Evolutionary conservation across 306 rosid species (phyloP).

Genomic region (Glycine tomentella): DNA sequence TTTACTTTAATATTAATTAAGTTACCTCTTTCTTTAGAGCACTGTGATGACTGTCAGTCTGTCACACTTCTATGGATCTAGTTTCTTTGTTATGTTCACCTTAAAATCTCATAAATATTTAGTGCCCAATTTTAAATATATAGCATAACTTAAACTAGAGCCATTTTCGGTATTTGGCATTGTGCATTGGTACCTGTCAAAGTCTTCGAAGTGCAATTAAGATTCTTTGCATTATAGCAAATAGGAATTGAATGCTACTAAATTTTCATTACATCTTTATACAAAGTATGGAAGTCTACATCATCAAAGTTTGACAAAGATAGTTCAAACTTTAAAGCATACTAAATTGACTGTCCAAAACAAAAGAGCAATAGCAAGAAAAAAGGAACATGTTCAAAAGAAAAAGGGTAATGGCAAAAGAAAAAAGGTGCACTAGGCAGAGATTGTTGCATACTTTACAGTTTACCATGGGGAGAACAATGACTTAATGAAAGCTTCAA

Average conservation of each 20-base stretch:
- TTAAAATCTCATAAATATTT: too few relatives aligned
- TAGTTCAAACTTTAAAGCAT: constrained; percentile 48
- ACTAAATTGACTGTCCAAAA: constrained; percentile 31
- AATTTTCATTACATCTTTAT: constrained; percentile 45
- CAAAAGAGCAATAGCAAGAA: constrained; percentile 10
- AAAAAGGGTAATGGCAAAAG: not conserved
- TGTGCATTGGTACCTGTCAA: not conserved
- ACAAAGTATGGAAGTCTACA: constrained; percentile 46
- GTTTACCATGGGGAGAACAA: constrained; percentile 48
- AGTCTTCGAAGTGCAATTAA: not conserved
- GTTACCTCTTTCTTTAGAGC: too few relatives aligned
- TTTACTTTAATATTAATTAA: too few relatives aligned
- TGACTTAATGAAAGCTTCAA: constrained; percentile 59
- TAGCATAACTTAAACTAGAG: too few relatives aligned
- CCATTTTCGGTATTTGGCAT: too few relatives aligned
- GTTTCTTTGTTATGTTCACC: too few relatives aligned
- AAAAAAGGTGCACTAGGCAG: constrained; percentile 27
- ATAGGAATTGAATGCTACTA: constrained; percentile 37
- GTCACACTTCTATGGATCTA: too few relatives aligned
- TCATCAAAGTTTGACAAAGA: constrained; percentile 45
- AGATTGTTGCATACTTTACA: constrained; percentile 47
- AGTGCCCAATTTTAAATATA: too few relatives aligned
- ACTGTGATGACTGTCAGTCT: too few relatives aligned
- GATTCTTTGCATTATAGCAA: constrained; percentile 10
- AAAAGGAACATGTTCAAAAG: constrained; percentile 11